These are phyloP conservation scores for Thermochaetoides dissita DNA, from an alignment of 2,329 filamentous ascomycete genomes.

Conservation along the genomic window DNA sequence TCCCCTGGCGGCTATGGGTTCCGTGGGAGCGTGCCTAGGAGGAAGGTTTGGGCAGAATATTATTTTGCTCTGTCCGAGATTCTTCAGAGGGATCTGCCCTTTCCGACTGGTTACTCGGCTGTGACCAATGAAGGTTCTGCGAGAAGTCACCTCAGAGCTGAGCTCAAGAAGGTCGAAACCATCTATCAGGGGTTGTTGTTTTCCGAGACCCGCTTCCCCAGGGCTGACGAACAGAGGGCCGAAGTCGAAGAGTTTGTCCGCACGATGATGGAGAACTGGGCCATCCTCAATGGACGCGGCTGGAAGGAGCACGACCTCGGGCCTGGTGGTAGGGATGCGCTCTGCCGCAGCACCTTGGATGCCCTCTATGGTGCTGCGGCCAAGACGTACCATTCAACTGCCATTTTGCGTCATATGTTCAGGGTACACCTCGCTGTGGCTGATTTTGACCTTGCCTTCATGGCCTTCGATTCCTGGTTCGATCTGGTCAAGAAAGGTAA, in stretches of 20 bases:
- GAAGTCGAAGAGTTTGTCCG: constrained; percentile 75
- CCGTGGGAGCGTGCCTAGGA: constrained; percentile 44
- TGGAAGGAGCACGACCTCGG: constrained; percentile 76
- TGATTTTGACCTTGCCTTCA: constrained; percentile 83
- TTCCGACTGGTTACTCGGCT: constrained; percentile 34
- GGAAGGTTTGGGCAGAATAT: constrained; percentile 72
- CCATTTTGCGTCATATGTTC: constrained; percentile 75
- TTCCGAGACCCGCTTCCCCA: constrained; percentile 68
- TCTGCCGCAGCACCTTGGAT: constrained; percentile 67
- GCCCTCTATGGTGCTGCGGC: constrained; percentile 81
- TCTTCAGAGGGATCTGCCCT: constrained; percentile 51
- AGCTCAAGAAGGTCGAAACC: constrained; percentile 65
- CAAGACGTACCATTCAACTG: constrained; percentile 89
- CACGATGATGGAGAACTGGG: constrained; percentile 74
- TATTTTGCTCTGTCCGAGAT: constrained; percentile 68
- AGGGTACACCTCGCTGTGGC: constrained; percentile 74
- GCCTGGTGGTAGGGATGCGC: constrained; percentile 60
- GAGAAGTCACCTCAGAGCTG: constrained; percentile 52
- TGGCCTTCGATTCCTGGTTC: constrained; percentile 82
- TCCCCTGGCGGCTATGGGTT: constrained; percentile 43
- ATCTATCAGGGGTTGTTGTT: constrained; percentile 70
- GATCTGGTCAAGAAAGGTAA: constrained; percentile 78
- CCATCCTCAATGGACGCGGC: constrained; percentile 59
- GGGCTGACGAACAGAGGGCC: constrained; percentile 61
- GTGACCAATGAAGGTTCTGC: constrained; percentile 31